Evolutionary conservation across 2,329 filamentous ascomycete genomes (phyloP).

Genomic region (Thelonectria discophora): DNA sequence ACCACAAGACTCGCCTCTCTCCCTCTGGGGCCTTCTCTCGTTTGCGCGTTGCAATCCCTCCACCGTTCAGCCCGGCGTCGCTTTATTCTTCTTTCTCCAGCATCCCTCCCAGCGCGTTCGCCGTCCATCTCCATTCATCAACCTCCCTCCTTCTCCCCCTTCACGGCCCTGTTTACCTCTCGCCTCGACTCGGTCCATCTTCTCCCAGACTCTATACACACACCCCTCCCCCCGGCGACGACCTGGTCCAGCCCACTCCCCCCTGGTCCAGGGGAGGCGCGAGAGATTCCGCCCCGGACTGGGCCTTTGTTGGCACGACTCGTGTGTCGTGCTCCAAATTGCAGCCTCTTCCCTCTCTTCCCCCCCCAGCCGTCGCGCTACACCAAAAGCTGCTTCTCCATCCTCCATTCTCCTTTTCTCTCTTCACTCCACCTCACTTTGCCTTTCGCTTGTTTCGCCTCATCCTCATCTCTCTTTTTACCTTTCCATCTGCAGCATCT

Average conservation of each 20-base stretch:
- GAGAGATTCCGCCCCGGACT: slow-evolving; percentile 44
- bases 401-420: slow-evolving; percentile 43
- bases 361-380: slow-evolving; percentile 42
- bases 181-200: slow-evolving; percentile 29
- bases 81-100: too few relatives aligned
- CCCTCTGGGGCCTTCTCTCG: background rate
- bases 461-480: slow-evolving; percentile 35
- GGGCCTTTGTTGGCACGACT: slow-evolving; percentile 44
- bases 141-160: background rate
- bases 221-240: slow-evolving; percentile 31
- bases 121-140: background rate
- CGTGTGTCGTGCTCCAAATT: slow-evolving; percentile 46
- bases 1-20: background rate
- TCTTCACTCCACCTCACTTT: slow-evolving; percentile 42
- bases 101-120: too few relatives aligned
- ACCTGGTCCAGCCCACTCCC: slow-evolving; percentile 33
- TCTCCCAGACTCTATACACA: slow-evolving; percentile 25
- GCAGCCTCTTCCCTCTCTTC: slow-evolving; percentile 41
- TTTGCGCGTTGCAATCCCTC: too few relatives aligned
- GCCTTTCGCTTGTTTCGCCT: slow-evolving; percentile 34
- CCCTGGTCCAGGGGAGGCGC: slow-evolving; percentile 43
- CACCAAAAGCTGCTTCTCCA: slow-evolving; percentile 42
- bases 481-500: slow-evolving; percentile 28
- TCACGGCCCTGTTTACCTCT: slow-evolving; percentile 12
- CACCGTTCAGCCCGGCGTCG: too few relatives aligned